Conservation (phyloP, 2,329 filamentous ascomycete species). For the Falciphora oryzae region DNA sequence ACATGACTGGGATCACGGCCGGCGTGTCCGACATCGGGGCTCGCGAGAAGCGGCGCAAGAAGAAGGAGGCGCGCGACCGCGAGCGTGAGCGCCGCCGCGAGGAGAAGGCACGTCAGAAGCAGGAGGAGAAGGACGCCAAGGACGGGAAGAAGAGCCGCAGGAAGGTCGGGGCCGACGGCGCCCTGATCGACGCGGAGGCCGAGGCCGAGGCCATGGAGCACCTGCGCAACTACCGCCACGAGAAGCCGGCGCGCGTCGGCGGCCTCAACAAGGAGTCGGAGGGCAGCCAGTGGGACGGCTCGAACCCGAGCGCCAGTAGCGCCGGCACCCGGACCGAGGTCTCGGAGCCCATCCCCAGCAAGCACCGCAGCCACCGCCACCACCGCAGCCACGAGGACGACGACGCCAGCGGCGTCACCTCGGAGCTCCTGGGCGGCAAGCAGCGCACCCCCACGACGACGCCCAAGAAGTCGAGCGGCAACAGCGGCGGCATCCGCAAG, state of each 20-base stretch:
- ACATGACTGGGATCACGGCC: conserved; percentile 49
- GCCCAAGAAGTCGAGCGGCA: conserved; percentile 32
- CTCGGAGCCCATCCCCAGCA: conserved; percentile 11
- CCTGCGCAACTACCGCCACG: conserved; percentile 77
- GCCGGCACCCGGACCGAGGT: conserved; percentile 16
- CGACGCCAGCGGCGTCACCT: conserved; percentile 42
- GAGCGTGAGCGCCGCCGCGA: conserved; percentile 38
- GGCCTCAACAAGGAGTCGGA: conserved; percentile 82
- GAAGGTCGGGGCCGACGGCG: conserved; percentile 52
- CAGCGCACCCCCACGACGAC: conserved; percentile 52
- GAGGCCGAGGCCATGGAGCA: conserved; percentile 61
- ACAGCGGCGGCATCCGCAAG: conserved; percentile 48
- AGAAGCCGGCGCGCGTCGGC: conserved; percentile 80
- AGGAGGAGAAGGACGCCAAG: conserved; percentile 25
- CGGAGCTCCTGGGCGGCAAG: conserved; percentile 54
- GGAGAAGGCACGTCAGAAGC: conserved; percentile 26
- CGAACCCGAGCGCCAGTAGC: conserved; percentile 58
- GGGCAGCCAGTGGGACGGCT: conserved; percentile 72
- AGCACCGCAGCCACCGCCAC: background rate
- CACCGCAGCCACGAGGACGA: no score
- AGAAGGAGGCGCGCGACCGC: conserved; percentile 49
- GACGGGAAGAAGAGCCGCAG: conserved; percentile 34
- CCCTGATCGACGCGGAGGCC: conserved; percentile 57
- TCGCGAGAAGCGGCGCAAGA: conserved; percentile 46
- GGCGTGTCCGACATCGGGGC: conserved; percentile 50